A percentile compares a stretch with the other conserved stretches of the same genome.
Conservation (phyloP, 1,284 basidiomycete genomes). For the Cutaneotrichosporon mucoides region DNA sequence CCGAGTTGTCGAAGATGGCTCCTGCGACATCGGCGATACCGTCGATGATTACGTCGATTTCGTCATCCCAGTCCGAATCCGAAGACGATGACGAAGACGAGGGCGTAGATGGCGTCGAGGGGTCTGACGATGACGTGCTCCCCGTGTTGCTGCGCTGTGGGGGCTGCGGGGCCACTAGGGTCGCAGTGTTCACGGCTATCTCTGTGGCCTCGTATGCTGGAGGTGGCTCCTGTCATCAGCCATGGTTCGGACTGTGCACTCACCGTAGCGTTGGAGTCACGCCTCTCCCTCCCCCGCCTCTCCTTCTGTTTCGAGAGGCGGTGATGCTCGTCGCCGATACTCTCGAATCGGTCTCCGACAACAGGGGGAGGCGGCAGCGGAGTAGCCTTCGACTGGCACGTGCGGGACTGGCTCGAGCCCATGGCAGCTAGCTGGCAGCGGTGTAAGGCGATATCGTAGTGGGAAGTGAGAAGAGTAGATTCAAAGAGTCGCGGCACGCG, state of each 20-base stretch:
- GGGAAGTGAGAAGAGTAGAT: too few relatives aligned
- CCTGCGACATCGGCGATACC: too few relatives aligned
- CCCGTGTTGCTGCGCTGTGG: too few relatives aligned
- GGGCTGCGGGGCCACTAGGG: too few relatives aligned
- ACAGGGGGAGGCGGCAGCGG: not conserved
- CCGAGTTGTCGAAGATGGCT: too few relatives aligned
- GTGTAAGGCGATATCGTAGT: too few relatives aligned
- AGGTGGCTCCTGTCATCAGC: not conserved
- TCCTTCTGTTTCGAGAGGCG: not conserved
- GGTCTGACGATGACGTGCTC: too few relatives aligned
- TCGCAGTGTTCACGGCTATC: not conserved
- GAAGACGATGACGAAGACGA: too few relatives aligned
- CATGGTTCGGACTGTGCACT: not conserved
- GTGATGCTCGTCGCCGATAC: not conserved
- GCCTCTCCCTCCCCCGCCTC: not conserved
- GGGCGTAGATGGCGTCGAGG: too few relatives aligned
- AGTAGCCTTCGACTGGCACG: too few relatives aligned
- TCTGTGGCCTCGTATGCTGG: not conserved
- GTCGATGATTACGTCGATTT: too few relatives aligned
- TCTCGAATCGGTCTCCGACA: not conserved
- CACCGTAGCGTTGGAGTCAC: not conserved
- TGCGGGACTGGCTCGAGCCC: slow-evolving; percentile 4
- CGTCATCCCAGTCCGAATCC: not conserved
- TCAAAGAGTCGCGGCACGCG: too few relatives aligned
- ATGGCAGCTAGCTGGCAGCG: not conserved